Base-by-base conservation (phyloP, 441 rosid genomes). In the Erodium texanum region DNA sequence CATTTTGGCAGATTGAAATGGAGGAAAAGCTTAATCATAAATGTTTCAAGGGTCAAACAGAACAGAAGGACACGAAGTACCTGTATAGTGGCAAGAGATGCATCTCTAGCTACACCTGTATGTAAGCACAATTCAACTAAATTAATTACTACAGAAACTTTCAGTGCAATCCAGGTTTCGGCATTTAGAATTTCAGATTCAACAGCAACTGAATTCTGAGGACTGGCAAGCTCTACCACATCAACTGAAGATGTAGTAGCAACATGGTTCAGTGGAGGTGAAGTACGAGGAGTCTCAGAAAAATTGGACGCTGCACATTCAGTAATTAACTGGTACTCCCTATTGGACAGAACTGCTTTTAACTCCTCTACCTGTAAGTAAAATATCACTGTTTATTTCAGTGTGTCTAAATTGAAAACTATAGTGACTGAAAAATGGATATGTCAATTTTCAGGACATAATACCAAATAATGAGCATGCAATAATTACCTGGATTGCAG, bases 231-330 rank as follows among this genome's bases (percentile, higher is more conserved):
- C 72, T 83, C 90, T 52, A 70, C 68, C 65, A 69, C 73, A 77
- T 76, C 85, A 81, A 66, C 74, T 65, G 90, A 79, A 65, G 87
- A 79, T 71, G 80, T 54, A 68, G 54, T 79, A 78, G 75, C 69
- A 71, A 74, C 79, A 73, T 71, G 80, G 54, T 59, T 78, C 84
- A 95, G 67, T 27, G 85, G 81, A 2, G 99, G 96, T 59, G 83
- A 82, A 52, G 75, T 43, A 80, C 74, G 83, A 36, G 98, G 93
- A n/a, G 77, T 78, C 84, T 95, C 99, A 71, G 95, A 87, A 71
- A 95, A 78, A 80, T 95, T 95, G 75, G 97, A 85, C 67, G 77
- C 75, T 65, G 97, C 96, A 83, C 99, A 92, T 77, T 95, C 98
- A 24, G 90, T 80, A 74, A 95, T 82, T 78, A 95, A 89, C 83